Conservation (phyloP, 805 yeast species). For the Candida berthetii region DNA sequence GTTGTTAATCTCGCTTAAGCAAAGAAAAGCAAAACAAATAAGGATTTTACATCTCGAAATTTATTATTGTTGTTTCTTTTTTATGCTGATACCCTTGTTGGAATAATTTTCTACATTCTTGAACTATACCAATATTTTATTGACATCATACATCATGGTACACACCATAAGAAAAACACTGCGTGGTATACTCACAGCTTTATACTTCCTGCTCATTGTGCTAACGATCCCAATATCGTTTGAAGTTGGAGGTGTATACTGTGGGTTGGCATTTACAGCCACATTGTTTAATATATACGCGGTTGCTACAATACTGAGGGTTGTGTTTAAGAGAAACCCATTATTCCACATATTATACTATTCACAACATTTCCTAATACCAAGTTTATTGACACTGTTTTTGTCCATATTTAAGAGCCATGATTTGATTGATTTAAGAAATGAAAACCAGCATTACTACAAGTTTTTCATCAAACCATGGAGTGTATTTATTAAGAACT, state of each 20-base stretch:
- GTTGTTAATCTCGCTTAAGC: no score
- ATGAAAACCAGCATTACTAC: constrained; percentile 18
- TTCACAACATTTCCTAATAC: constrained; percentile 76
- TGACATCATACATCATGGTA: not conserved
- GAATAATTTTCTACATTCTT: no score
- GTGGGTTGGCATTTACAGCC: constrained; percentile 81
- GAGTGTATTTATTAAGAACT: constrained; percentile 64
- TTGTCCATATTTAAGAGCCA: constrained; percentile 44
- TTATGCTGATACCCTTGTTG: no score
- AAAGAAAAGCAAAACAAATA: no score
- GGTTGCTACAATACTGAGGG: constrained; percentile 63
- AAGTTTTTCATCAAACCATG: constrained; percentile 51
- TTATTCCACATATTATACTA: constrained; percentile 50
- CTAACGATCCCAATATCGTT: constrained; percentile 89
- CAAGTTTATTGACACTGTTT: constrained; percentile 70
- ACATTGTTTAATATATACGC: constrained; percentile 70
- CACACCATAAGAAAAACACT: constrained; percentile 4
- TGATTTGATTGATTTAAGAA: constrained; percentile 15
- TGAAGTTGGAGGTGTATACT: constrained; percentile 85
- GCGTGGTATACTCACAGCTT: constrained; percentile 36
- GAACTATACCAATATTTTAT: no score
- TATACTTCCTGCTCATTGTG: constrained; percentile 64
- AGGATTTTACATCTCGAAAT: no score
- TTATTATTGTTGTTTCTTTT: no score
- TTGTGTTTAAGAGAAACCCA: constrained; percentile 31